These are phyloP conservation scores for Isatis lusitanica DNA, from an alignment of 441 rosid genomes.

Conservation along the genomic window DNA sequence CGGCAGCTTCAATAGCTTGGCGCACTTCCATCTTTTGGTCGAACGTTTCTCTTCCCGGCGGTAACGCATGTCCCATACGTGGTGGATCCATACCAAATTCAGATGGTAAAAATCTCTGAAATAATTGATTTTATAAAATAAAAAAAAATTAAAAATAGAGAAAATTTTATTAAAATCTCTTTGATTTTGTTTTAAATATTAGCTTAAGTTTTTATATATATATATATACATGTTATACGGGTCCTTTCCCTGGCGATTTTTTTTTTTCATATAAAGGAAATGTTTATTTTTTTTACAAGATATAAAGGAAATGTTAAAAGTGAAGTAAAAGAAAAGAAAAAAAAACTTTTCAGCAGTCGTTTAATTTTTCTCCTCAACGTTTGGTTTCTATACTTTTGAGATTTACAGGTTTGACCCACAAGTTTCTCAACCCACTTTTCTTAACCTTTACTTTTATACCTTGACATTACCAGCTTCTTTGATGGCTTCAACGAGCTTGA, in stretches of 20 bases:
- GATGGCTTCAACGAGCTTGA: conserved; percentile 81
- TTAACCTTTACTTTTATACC: conserved; percentile 20
- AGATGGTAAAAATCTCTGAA: conserved; percentile 76
- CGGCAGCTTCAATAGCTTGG: conserved; percentile 66
- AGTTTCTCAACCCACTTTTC: neutral
- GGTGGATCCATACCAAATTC: conserved; percentile 87
- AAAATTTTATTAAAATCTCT: neutral
- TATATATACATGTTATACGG: neutral
- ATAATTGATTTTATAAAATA: neutral
- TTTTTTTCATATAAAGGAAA: no score
- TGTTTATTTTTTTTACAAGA: no score
- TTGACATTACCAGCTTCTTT: conserved; percentile 82
- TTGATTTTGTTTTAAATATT: neutral
- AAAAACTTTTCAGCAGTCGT: neutral
- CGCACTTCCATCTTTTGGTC: conserved; percentile 78
- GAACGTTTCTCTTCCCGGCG: conserved; percentile 71
- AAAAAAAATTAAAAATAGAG: no score
- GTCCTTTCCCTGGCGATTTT: neutral
- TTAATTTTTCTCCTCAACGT: neutral
- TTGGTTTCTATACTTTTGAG: neutral
- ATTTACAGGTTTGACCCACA: neutral
- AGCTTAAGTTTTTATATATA: neutral
- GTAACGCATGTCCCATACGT: conserved; percentile 65
- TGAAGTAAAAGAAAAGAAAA: neutral
- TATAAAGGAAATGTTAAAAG: neutral